Conservation (phyloP, 2,329 filamentous ascomycete genomes). For the Talaromyces pinophilus region DNA sequence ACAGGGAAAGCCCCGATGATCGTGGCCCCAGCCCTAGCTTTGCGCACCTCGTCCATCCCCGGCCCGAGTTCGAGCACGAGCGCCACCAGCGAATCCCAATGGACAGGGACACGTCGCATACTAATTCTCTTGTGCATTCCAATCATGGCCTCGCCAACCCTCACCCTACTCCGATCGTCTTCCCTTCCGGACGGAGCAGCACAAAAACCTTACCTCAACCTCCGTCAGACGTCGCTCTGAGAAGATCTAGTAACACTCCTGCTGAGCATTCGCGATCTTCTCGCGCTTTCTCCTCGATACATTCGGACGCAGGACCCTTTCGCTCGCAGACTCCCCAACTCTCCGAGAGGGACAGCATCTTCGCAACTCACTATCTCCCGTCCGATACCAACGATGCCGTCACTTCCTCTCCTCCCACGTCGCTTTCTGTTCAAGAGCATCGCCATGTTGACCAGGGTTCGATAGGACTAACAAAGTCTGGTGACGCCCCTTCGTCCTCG, state of each 20-base stretch:
- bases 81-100: conserved; percentile 22
- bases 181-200: not conserved
- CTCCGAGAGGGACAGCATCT: conserved; percentile 64
- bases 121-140: conserved; percentile 28
- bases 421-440: conserved; percentile 34
- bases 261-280: conserved; percentile 21
- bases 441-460: conserved; percentile 29
- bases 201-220: conserved; percentile 9
- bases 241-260: conserved; percentile 23
- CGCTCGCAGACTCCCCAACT: conserved; percentile 52
- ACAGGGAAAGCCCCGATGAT: conserved; percentile 33
- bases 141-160: not conserved
- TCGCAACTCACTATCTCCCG: conserved; percentile 61
- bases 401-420: conserved; percentile 37
- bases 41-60: conserved; percentile 31
- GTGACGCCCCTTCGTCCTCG: conserved; percentile 33
- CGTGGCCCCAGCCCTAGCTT: conserved; percentile 38
- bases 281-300: conserved; percentile 15
- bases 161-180: conserved; percentile 3
- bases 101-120: conserved; percentile 16
- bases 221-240: conserved; percentile 18
- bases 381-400: conserved; percentile 47
- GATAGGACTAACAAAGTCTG: conserved; percentile 34
- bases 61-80: conserved; percentile 26
- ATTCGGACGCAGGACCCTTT: conserved; percentile 20